phyloP scores from a whole-genome alignment of 2,329 filamentous ascomycete species.

The Aurifilum marmelostoma region DNA sequence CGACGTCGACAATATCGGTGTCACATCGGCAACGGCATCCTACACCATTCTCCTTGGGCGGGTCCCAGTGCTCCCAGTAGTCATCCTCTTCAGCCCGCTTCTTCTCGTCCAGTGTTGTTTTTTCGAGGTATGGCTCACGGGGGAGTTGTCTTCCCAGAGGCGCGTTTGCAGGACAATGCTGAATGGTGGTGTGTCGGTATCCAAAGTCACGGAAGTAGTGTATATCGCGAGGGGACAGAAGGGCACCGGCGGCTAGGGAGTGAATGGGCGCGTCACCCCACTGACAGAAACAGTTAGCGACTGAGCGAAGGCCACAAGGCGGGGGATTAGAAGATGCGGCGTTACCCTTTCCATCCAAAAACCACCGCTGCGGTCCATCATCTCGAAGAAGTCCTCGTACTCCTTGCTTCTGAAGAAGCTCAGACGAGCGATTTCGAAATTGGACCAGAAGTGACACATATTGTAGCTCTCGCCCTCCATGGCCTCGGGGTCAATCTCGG shows the following conservation, averaged over 20 bases:
- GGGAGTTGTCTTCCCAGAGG: constrained; percentile 78
- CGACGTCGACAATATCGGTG: constrained; percentile 95
- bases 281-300: constrained; percentile 53
- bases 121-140: constrained; percentile 78
- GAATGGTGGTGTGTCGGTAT: constrained; percentile 97
- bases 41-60: constrained; percentile 91
- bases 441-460: constrained; percentile 99
- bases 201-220: constrained; percentile 99
- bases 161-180: constrained; percentile 96
- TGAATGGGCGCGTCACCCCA: constrained; percentile 99
- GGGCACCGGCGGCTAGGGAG: constrained; percentile 89
- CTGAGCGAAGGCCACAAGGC: neutral
- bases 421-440: constrained; percentile 95
- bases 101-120: constrained; percentile 78
- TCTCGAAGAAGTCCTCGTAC: constrained; percentile 97
- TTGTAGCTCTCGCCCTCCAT: constrained; percentile 99
- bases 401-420: constrained; percentile 97
- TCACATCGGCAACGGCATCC: constrained; percentile 96
- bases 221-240: constrained; percentile 80
- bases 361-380: constrained; percentile 97
- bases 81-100: constrained; percentile 89
- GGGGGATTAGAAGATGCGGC: constrained; percentile 31
- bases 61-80: constrained; percentile 90
- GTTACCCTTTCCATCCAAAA: constrained; percentile 98
- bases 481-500: constrained; percentile 82